A percentile compares a stretch with the other conserved stretches of the same genome.
These are phyloP conservation scores for Penicillium sp. DNA, from an alignment of 2,329 filamentous ascomycete species.

Conservation along the genomic window DNA sequence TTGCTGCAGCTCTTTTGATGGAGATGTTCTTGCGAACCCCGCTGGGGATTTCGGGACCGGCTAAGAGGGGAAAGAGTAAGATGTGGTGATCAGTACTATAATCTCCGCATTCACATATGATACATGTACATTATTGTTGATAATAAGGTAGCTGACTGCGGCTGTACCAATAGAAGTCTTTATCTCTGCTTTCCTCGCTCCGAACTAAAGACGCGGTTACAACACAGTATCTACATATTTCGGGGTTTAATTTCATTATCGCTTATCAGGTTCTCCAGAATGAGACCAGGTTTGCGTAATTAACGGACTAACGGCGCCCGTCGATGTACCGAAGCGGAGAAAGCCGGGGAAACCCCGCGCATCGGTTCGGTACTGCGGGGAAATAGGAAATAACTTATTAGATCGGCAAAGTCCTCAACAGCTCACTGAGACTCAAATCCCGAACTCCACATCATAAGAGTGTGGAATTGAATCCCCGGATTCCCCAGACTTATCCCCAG, in stretches of 20 bases:
- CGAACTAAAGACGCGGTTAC: background rate
- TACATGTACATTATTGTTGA: constrained; percentile 13
- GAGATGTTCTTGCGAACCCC: constrained; percentile 38
- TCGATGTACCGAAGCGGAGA: constrained; percentile 9
- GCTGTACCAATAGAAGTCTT: background rate
- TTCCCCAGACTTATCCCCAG: background rate
- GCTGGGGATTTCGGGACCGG: constrained; percentile 23
- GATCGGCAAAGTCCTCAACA: background rate
- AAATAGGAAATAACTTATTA: background rate
- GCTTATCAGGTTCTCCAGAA: background rate
- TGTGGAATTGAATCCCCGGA: background rate
- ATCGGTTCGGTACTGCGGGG: constrained; percentile 6
- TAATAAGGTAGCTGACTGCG: background rate
- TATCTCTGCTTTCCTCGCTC: background rate
- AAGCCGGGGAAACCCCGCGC: constrained; percentile 1
- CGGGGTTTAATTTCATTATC: background rate
- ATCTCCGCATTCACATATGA: constrained; percentile 8
- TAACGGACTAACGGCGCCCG: background rate
- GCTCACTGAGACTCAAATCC: background rate
- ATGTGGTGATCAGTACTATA: constrained; percentile 17
- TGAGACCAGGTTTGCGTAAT: background rate
- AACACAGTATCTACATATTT: background rate
- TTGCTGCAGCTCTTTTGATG: constrained; percentile 69
- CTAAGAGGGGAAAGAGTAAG: constrained; percentile 16
- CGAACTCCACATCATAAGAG: background rate